Evolutionary conservation across 1,139 yeast genomes (phyloP).

Genomic region (Geotrichum citri-aurantii): DNA sequence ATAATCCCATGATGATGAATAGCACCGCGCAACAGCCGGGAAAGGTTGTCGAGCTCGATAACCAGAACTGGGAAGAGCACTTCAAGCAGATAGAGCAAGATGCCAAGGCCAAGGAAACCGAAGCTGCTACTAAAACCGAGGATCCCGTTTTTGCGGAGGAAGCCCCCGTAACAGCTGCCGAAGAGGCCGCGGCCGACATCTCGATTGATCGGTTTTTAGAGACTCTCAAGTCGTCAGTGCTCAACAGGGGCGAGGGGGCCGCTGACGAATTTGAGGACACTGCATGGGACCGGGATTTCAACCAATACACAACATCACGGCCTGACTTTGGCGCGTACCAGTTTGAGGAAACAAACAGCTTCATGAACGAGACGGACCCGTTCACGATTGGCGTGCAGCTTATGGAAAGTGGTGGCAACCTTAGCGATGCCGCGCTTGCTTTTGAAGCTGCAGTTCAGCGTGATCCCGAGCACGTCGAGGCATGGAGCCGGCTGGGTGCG

Average conservation of each 20-base stretch:
- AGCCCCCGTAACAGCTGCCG: slow-evolving; percentile 24
- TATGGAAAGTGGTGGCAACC: slow-evolving; percentile 92
- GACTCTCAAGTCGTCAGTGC: slow-evolving; percentile 45
- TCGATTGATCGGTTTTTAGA: slow-evolving; percentile 69
- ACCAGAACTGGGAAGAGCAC: slow-evolving; percentile 72
- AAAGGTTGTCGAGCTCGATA: slow-evolving; percentile 36
- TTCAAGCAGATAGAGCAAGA: slow-evolving; percentile 68
- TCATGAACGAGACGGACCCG: slow-evolving; percentile 68
- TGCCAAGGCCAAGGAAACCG: slow-evolving; percentile 29
- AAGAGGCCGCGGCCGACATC: slow-evolving; percentile 25
- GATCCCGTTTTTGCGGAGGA: slow-evolving; percentile 17
- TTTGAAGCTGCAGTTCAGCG: slow-evolving; percentile 94
- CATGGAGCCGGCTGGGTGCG: slow-evolving; percentile 89
- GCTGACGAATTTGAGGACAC: slow-evolving; percentile 22
- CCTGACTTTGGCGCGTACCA: slow-evolving; percentile 75
- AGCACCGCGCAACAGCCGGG: background rate
- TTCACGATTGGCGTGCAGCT: slow-evolving; percentile 84
- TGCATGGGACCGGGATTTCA: slow-evolving; percentile 54
- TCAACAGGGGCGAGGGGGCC: slow-evolving; percentile 40
- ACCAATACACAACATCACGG: slow-evolving; percentile 63
- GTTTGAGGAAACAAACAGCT: slow-evolving; percentile 70
- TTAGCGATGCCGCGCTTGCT: slow-evolving; percentile 91
- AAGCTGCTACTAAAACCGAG: slow-evolving; percentile 13
- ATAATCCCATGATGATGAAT: slow-evolving; percentile 4
- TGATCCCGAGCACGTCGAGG: slow-evolving; percentile 74